Conservation (phyloP, 768 basidiomycete genomes). For the Krasilnikovozyma curviuscula region DNA sequence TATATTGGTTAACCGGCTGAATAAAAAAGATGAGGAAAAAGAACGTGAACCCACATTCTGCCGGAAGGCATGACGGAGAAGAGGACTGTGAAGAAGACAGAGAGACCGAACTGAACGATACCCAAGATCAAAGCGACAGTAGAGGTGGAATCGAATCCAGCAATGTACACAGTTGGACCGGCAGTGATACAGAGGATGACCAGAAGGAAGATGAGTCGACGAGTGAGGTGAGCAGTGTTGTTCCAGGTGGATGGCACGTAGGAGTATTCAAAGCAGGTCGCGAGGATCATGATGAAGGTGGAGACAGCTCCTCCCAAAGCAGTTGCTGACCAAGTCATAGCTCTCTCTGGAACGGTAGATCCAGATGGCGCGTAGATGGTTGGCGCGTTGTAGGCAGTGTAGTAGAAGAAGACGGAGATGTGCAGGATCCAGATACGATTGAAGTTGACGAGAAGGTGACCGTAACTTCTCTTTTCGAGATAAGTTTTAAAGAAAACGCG, state of each 20-base stretch:
- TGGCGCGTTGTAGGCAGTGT: constrained; percentile 85
- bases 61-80: constrained; percentile 89
- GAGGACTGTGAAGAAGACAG: constrained; percentile 61
- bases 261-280: constrained; percentile 83
- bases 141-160: constrained; percentile 48
- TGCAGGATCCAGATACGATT: constrained; percentile 99
- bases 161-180: constrained; percentile 88
- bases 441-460: constrained; percentile 96
- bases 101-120: constrained; percentile 90
- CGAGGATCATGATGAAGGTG: constrained; percentile 83
- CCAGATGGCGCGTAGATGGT: constrained; percentile 45
- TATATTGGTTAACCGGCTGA: too few species aligned
- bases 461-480: constrained; percentile 88
- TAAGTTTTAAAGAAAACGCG: constrained; percentile 97
- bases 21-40: too few species aligned
- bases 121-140: constrained; percentile 72
- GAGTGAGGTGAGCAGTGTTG: constrained; percentile 86
- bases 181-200: constrained; percentile 78
- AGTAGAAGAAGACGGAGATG: constrained; percentile 83
- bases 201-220: constrained; percentile 69
- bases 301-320: constrained; percentile 83
- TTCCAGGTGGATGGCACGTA: constrained; percentile 99
- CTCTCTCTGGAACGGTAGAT: constrained; percentile 36
- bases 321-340: constrained; percentile 80
- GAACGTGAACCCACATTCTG: too few species aligned